Percentiles rank a stretch among this genome's conserved stretches.
phyloP scores from a whole-genome alignment of 1,139 yeast species.

The Pichia kudriavzevii region DNA sequence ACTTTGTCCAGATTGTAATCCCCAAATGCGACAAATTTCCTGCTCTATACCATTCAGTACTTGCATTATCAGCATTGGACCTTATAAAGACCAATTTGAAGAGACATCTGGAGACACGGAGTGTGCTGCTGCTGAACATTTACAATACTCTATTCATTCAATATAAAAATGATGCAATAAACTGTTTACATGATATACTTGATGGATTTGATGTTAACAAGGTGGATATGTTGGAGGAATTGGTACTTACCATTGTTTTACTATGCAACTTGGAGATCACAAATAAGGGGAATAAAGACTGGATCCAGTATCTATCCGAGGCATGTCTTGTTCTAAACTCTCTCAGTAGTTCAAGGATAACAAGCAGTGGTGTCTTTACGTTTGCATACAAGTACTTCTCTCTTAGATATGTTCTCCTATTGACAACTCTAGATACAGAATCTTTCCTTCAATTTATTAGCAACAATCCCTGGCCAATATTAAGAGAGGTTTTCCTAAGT shows the following conservation, averaged over 20 bases:
- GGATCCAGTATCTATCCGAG: conserved; percentile 28
- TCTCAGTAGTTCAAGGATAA: conserved; percentile 18
- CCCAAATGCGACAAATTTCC: conserved; percentile 16
- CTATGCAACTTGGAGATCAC: conserved; percentile 29
- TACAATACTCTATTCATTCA: conserved; percentile 13
- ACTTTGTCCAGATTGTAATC: conserved; percentile 19
- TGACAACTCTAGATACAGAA: conserved; percentile 23
- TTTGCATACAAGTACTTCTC: conserved; percentile 30
- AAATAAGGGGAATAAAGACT: conserved; percentile 24
- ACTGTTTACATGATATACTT: conserved; percentile 17
- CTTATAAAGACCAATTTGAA: conserved; percentile 13
- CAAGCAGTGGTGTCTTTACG: conserved; percentile 19
- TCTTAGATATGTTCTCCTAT: conserved; percentile 24
- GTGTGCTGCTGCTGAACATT: conserved; percentile 6
- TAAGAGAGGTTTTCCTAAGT: conserved; percentile 21
- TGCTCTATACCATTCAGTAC: conserved; percentile 17
- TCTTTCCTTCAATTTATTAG: conserved; percentile 16
- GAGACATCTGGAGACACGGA: conserved; percentile 2
- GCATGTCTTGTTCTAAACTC: conserved; percentile 26
- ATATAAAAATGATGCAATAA: conserved; percentile 21
- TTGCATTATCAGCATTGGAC: conserved; percentile 16
- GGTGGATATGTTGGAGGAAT: conserved; percentile 17
- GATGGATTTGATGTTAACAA: conserved; percentile 17
- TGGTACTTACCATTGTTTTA: conserved; percentile 22
- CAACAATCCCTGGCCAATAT: conserved; percentile 23